Evolutionary conservation across 768 basidiomycete species (phyloP), one percentile per base, ranked within the genome.

Genomic region (Multifurca ochricompacta): DNA sequence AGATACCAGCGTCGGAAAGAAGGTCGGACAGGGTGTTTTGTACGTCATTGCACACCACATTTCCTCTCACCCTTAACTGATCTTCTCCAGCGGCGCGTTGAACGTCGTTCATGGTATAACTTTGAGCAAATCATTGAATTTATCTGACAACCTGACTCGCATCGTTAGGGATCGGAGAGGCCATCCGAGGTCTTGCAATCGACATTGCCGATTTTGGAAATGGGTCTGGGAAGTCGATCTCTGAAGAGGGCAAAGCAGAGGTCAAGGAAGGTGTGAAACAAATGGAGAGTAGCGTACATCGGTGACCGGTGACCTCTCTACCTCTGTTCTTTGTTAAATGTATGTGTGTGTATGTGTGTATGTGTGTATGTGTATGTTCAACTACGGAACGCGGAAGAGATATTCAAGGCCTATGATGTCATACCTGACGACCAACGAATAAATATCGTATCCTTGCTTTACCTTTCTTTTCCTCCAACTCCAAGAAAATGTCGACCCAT

Each of bases 141-240:
- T 32, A 1, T 6, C 14, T 39, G 19, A 56, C 39, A 5, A 14
- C 30, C 43, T 45, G 13, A 25, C 28, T 19, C 14, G n/a, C 19
- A n/a, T 23, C 40, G 3, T 27, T 42, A 57, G 56, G 56, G 21
- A 34, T 52, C 8, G 56, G 56, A 47, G 56, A 57, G 9, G 16
- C 51, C 6, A 35, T 57, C n/a, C 56, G 56, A 23, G 56, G 56
- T 2, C 19, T 36, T 8, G 45, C 40, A 4, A 52, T 52, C 3
- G 50, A 57, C 45, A 18, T 57, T 16, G 56, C 40, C 11, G 56
- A 57, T 18, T 16, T 52, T 3, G 56, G 56, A 4, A 46, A 48
- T 16, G 50, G 56, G 8, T 39, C 45, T 9, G 56, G 56, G 19
- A 36, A 47, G 51, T 21, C 31, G 28, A 57, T 57, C 13, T 10